Conservation (phyloP, 371 early-diverging fungal species). For the Nematocida sp. region DNA sequence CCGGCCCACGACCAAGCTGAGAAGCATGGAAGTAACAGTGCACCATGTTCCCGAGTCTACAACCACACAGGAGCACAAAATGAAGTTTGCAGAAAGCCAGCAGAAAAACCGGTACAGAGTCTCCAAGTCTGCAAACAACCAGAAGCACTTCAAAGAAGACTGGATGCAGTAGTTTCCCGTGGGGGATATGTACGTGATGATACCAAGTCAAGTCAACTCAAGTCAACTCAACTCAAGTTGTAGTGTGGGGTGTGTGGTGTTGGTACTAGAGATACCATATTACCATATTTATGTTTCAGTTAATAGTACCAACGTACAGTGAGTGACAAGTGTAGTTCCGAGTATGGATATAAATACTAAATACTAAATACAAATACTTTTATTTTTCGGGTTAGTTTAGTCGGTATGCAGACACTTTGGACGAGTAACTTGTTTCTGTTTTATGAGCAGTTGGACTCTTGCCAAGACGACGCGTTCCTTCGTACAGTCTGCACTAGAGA, state of each 20-base stretch:
- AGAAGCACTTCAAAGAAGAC: conserved; percentile 41
- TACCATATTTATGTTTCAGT: too few species aligned
- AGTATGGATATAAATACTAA: too few species aligned
- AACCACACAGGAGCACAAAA: conserved; percentile 6
- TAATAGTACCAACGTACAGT: too few species aligned
- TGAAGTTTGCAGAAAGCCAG: conserved; percentile 7
- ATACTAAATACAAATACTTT: too few species aligned
- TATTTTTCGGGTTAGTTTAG: too few species aligned
- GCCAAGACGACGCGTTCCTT: conserved; percentile 22
- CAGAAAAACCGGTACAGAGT: conserved; percentile 26
- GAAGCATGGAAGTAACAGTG: neutral
- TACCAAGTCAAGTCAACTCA: too few species aligned
- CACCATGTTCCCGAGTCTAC: neutral
- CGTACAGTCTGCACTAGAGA: conserved; percentile 20
- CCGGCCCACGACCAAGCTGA: neutral
- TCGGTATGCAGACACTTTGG: too few species aligned
- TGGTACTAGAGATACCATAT: too few species aligned
- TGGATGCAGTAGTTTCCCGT: conserved; percentile 51
- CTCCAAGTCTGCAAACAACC: conserved; percentile 37
- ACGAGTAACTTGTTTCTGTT: conserved; percentile 1
- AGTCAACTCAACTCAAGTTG: too few species aligned
- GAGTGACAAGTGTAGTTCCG: too few species aligned
- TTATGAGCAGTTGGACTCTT: neutral
- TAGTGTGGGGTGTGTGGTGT: too few species aligned
- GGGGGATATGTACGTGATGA: too few species aligned